These are phyloP conservation scores for Puccinia triticina DNA, from an alignment of 1,284 basidiomycete genomes.

Conservation along the genomic window DNA sequence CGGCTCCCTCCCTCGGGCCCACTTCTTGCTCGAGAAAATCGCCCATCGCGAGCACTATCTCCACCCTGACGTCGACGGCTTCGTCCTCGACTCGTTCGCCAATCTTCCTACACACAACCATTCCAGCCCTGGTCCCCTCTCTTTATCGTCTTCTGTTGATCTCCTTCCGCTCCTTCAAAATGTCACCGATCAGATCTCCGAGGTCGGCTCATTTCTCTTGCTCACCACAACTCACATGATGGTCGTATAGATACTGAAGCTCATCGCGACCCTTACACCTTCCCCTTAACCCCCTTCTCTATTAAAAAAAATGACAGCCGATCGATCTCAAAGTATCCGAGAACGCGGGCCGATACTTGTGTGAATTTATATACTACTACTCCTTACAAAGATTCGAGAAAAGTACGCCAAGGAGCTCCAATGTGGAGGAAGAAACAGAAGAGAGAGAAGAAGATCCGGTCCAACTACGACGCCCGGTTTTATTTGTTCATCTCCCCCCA, in stretches of 20 bases:
- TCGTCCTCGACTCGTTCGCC: no score
- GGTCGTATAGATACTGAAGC: no score
- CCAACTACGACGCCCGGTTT: background rate
- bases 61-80: background rate
- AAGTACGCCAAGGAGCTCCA: background rate
- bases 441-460: no score
- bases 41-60: background rate
- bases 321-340: conserved; percentile 4
- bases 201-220: background rate
- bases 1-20: background rate
- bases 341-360: conserved; percentile 1
- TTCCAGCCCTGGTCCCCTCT: background rate
- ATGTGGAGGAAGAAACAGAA: no score
- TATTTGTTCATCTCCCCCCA: background rate
- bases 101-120: no score
- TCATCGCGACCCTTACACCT: no score
- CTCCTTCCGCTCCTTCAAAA: background rate
- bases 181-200: background rate
- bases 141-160: background rate
- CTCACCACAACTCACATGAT: background rate
- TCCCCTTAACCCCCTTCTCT: no score
- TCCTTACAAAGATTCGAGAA: background rate
- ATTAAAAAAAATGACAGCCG: background rate
- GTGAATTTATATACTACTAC: conserved; percentile 28
- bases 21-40: background rate